Evolutionary conservation across 148 eudicot species (phyloP), one percentile per base, ranked within the genome.

Genomic region (Limonium bicolor): DNA sequence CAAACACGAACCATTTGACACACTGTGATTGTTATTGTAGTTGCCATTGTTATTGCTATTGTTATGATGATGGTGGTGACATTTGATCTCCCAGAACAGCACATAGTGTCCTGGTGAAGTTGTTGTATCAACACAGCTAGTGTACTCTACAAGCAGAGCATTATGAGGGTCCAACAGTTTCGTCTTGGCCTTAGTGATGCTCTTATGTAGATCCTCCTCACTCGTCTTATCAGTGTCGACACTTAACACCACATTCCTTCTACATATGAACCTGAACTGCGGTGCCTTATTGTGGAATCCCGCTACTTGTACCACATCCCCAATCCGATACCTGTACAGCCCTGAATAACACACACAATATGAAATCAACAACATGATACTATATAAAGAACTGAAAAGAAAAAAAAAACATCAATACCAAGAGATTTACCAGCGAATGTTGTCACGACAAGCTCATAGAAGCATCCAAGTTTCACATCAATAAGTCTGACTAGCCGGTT

Each of bases 61-160:
- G 35, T 41, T 34, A 10, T 48, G 31, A n/a, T n/a, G n/a, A n/a
- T n/a, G n/a, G n/a, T n/a, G n/a, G n/a, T n/a, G n/a, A n/a, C n/a
- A n/a, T 9, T 36, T 47, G 30, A 84, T 56, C 55, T 80, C 90
- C 95, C 85, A 80, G 51, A 50, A 84, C 9, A 84, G 46, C 2
- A 84, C 82, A 46, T 84, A 84, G 79, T 84, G 95, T 1, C 95
- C 85, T 1, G 90, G 90, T 16, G 74, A 46, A 13, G 86, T 42
- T 27, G 82, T 65, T 2, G 82, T 45, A 21, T 84, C 90, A 2
- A 82, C 74, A 36, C 51, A 71, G 71, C 79, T 73, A 0, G 85
- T 84, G 71, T 84, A 84, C 42, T 84, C 95, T 3, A 69, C 60
- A 1, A 84, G 70, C 14, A 68, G 53, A 3, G 65, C 69, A 22